Evolutionary conservation across 306 rosid genomes (phyloP), one percentile per base, ranked within the genome.

Genomic region (Dalbergia cochinchinensis): DNA sequence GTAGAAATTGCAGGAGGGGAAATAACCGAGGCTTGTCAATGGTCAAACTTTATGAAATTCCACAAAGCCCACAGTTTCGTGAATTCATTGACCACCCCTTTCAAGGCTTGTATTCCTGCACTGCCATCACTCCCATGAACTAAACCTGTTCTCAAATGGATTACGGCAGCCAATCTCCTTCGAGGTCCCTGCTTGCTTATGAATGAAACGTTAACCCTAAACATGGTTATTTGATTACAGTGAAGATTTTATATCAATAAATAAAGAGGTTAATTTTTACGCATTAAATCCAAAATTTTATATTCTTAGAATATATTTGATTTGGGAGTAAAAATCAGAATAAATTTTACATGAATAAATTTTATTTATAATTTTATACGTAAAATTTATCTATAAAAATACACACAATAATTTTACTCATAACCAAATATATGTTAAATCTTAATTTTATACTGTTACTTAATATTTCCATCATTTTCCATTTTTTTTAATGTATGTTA

Each of bases 41-140:
- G 74, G 74, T 66, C 82, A 78, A 67, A 65, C 57, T 51, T 65
- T 4, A 55, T 57, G 50, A 68, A 68, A 67, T 68, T 77, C 73
- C 66, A 77, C 67, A 67, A 78, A 67, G 54, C 11, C 48, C 41
- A 62, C 4, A 34, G 50, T 7, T 53, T 19, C 51, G 47, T 51
- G 65, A 78, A 78, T 41, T 77, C 67, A 78, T 66, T 78, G 59
- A 67, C 74, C n/a, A 3, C 42, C 15, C 6, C 14, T 64, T 76
- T 7, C 37, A 65, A 16, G 64, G 26, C 71, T 16, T 16, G 7
- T 34, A 37, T 61, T 10, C 58, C n/a, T 42, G 8, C 48, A 31
- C 48, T 62, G 12, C 1, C 79, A 33, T 47, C 50, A 47, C 62
- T 45, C 50, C 71, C 20, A 62, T 16, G 35, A 48, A 47, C 48